Evolutionary conservation across 169 alveolate species (phyloP), one percentile per base, ranked within the genome.

Genomic region (Plasmodium chabaudi): DNA sequence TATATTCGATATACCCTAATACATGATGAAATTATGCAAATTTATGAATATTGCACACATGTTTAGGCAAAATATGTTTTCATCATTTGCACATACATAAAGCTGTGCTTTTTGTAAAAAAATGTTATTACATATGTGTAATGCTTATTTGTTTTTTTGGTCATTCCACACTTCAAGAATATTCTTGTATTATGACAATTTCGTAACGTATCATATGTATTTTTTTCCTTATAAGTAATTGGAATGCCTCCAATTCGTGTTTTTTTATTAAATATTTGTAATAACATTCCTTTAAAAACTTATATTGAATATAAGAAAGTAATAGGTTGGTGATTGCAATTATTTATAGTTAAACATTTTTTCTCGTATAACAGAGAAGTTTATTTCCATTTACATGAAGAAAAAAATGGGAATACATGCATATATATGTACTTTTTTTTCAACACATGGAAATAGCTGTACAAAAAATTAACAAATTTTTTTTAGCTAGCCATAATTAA

Each of bases 271-370:
- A 56, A 39, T 77, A 68, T 44, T 27, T 53, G 4, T 77, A 74
- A 77, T 63, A 65, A 21, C 65, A 75, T 53, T 77, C 88, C 17
- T 77, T 77, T 23, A 77, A 42, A 9, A 75, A 77, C 57, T 77
- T 77, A 49, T 77, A 74, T 57, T 77, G 74, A 77, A 63, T 65
- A 68, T 77, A 77, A 77, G 65, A 74, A n/a, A 75, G 88, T 23
- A 77, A 51, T 34, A 77, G 65, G 21, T 77, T 67, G 42, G 88
- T 74, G 68, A 77, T 77, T 25, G 47, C 63, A 49, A 63, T 13
- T 77, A 51, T 23, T 13, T 34, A 61, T 39, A 56, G 59, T 13
- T 39, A 21, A 39, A 19, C 19, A 25, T 21, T 5, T 34, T 51
- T 57, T 17, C 64, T 70, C 64, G 19, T 34, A 23, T 34, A n/a